Evolutionary conservation across 129 eudicot genomes (phyloP).

Genomic region (carrot (Daucus carota)): DNA sequence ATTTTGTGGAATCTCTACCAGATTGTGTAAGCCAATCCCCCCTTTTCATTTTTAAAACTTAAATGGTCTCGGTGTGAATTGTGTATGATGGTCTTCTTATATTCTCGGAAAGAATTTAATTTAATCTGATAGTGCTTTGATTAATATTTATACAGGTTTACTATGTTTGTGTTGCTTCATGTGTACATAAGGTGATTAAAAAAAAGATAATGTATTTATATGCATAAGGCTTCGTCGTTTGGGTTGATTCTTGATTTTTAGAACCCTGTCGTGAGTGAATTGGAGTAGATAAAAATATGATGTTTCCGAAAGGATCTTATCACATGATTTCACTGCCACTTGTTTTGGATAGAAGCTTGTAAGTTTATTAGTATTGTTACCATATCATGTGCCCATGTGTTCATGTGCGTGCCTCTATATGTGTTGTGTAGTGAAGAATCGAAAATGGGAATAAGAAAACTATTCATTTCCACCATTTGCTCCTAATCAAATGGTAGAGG

Average conservation of each 20-base stretch:
- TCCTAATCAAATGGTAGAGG: background rate
- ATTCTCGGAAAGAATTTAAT: background rate
- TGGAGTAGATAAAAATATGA: background rate
- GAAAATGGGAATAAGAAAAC: background rate
- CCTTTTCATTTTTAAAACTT: background rate
- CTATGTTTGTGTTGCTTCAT: background rate
- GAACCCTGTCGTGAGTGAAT: no score
- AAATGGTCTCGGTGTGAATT: no score
- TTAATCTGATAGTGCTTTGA: background rate
- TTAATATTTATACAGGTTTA: background rate
- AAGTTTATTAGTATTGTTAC: background rate
- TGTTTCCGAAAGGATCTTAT: background rate
- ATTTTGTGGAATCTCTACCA: conserved; percentile 79
- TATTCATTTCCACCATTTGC: background rate
- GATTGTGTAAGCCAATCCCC: conserved; percentile 67
- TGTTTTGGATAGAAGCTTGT: background rate
- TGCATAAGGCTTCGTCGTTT: no score
- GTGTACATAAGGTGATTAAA: background rate
- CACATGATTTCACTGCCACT: background rate
- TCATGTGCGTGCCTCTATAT: conserved; percentile 2
- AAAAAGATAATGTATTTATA: background rate
- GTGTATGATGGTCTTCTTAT: background rate
- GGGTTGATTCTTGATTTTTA: no score
- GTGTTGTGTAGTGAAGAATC: background rate
- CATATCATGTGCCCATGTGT: conserved; percentile 2